Evolutionary conservation across 345 rosid species (phyloP), one percentile per base, ranked within the genome.

Genomic region (Cardamine occulta): DNA sequence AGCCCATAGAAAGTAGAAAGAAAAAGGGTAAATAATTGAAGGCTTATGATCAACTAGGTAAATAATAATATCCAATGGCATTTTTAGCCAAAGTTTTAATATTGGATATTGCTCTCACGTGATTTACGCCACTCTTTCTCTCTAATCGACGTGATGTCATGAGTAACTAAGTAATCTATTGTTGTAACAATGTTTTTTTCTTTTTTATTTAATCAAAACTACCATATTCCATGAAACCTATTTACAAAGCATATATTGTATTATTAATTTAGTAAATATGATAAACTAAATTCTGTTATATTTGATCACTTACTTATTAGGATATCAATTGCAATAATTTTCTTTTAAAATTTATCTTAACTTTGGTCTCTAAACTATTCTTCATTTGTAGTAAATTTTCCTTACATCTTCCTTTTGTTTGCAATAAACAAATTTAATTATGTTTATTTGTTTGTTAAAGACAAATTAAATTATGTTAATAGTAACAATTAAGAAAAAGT

Each of bases 121-220:
- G 66, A 66, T 47, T 74, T 35, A 66, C 73, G 78, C 73, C 60
- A 34, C 52, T 32, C 59, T 66, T 74, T 74, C 51, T 74, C 51
- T 74, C 58, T 13, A 31, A 40, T 53, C 63, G 47, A 53, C 23
- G 34, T 63, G 40, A 53, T 52, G 18, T 28, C 54, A 63, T 40
- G 57, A 65, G 35, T 63, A 40, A n/a, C 6, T 58, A 21, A 18
- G 31, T 29, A 1, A 47, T 47, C 10, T n/a, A 48, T 17, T 17
- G 28, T 44, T 44, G 23, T 47, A 47, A n/a, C 21, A 44, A 2
- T 44, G 17, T 45, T 5, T 44, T 44, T 44, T 3, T 4, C 11
- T 14, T 3, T 24, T 24, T 24, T n/a, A n/a, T 24, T 24, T 6
- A 1, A 14, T 15, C 18, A 45, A n/a, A 15, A 15, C 49, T 0